These are phyloP conservation scores for Ceratopteris richardii DNA, from an alignment of 75 land plant species.

Conservation along the genomic window DNA sequence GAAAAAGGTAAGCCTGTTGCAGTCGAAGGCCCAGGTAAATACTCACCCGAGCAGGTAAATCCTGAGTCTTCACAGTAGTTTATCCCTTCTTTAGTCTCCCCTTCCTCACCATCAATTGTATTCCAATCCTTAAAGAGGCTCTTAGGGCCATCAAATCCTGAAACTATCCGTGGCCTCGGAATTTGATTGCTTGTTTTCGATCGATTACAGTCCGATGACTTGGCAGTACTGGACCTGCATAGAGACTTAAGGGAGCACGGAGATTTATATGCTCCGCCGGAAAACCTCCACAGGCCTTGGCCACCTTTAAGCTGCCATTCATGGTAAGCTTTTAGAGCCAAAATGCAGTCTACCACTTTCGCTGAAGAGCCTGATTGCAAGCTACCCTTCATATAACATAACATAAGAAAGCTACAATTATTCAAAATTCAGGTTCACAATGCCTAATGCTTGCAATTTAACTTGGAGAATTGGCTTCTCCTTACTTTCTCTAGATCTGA, in stretches of 20 bases:
- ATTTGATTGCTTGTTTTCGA: neutral
- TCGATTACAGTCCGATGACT: slow-evolving; percentile 6
- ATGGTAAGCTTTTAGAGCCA: slow-evolving; percentile 65
- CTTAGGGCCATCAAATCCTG: neutral
- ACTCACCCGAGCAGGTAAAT: neutral
- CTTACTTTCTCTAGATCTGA: slow-evolving; percentile 83
- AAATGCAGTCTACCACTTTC: slow-evolving; percentile 72
- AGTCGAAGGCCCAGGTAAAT: neutral
- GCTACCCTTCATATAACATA: slow-evolving; percentile 44
- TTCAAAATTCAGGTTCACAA: neutral
- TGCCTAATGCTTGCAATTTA: no score
- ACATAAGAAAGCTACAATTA: neutral
- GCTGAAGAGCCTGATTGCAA: slow-evolving; percentile 27
- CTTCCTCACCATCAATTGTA: slow-evolving; percentile 31
- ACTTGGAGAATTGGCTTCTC: no score
- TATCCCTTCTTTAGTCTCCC: neutral
- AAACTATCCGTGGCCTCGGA: neutral
- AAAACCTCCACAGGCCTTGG: slow-evolving; percentile 65
- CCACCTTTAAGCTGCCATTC: slow-evolving; percentile 75
- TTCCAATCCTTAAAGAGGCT: slow-evolving; percentile 11
- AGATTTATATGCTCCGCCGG: slow-evolving; percentile 16
- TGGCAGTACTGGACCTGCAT: slow-evolving; percentile 25
- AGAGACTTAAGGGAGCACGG: slow-evolving; percentile 2
- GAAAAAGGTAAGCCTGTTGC: neutral
- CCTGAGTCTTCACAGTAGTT: neutral